phyloP scores from a whole-genome alignment of 1,284 basidiomycete genomes.

The Phellopilus nigrolimitatus region DNA sequence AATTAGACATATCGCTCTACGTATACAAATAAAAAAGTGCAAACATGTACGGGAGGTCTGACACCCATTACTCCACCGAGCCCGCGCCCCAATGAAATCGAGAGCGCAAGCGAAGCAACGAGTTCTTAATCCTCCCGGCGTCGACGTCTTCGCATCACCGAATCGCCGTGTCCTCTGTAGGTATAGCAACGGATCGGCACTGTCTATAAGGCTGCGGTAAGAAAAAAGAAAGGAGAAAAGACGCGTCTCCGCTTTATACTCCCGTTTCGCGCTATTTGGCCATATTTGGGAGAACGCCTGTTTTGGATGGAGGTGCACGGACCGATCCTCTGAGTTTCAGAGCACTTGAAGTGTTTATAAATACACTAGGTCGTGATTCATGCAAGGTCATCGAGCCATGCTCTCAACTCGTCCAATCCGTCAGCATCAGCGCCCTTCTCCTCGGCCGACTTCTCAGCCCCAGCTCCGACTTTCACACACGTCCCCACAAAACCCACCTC shows the following conservation, averaged over 20 bases:
- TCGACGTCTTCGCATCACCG: constrained; percentile 64
- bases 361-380: constrained; percentile 2
- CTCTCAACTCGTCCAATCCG: constrained; percentile 42
- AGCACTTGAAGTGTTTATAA: background rate
- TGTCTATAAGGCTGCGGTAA: constrained; percentile 68
- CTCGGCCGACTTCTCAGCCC: constrained; percentile 24
- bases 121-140: constrained; percentile 58
- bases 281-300: background rate
- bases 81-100: constrained; percentile 20
- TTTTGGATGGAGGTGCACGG: background rate
- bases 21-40: too few species aligned
- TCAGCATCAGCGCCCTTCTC: constrained; percentile 32
- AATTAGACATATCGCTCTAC: too few species aligned
- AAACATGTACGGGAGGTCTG: constrained; percentile 65
- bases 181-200: constrained; percentile 52
- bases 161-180: constrained; percentile 62
- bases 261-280: background rate
- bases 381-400: constrained; percentile 45
- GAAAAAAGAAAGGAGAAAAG: constrained; percentile 19
- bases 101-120: constrained; percentile 35
- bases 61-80: constrained; percentile 59
- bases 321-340: background rate
- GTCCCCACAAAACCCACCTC: constrained; percentile 62
- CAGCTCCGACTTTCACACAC: constrained; percentile 40
- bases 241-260: background rate